These are phyloP conservation scores for Davidsoniella virescens DNA, from an alignment of 2,329 filamentous ascomycete species.

Conservation along the genomic window DNA sequence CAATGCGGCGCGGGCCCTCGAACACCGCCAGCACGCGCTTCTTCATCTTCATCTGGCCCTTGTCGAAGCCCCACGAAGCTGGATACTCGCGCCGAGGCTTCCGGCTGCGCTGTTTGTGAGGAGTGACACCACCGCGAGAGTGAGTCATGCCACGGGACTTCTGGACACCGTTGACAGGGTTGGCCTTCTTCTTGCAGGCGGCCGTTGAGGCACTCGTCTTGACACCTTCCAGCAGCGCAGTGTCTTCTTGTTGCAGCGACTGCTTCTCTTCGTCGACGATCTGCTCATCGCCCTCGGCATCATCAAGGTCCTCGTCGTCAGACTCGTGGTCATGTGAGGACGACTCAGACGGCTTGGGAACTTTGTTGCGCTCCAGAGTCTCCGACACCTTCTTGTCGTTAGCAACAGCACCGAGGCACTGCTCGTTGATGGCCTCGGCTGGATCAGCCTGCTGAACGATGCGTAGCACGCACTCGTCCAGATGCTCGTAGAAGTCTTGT, in stretches of 20 bases:
- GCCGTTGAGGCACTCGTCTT: conserved; percentile 28
- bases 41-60: conserved; percentile 94
- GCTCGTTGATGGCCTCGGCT: conserved; percentile 50
- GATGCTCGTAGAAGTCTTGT: conserved; percentile 96
- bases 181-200: conserved; percentile 37
- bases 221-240: conserved; percentile 31
- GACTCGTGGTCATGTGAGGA: conserved; percentile 32
- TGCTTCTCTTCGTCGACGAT: conserved; percentile 13
- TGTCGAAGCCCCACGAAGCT: conserved; percentile 79
- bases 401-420: conserved; percentile 48
- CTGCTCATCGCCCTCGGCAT: conserved; percentile 25
- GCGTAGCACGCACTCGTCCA: conserved; percentile 60
- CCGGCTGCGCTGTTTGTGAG: conserved; percentile 48
- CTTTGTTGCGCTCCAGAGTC: conserved; percentile 47
- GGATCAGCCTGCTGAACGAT: conserved; percentile 59
- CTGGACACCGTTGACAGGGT: conserved; percentile 39
- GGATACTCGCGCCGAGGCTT: conserved; percentile 92
- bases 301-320: conserved; percentile 41
- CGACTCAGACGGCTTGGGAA: conserved; percentile 34
- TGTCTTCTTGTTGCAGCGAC: too few species aligned
- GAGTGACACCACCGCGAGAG: conserved; percentile 55
- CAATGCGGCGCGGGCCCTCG: conserved; percentile 70
- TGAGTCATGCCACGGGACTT: conserved; percentile 61
- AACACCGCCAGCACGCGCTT: conserved; percentile 91
- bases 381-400: conserved; percentile 45